Percentiles rank a stretch among this genome's conserved stretches.
phyloP scores from a whole-genome alignment of 129 eudicot species.

The Apium graveolens region DNA sequence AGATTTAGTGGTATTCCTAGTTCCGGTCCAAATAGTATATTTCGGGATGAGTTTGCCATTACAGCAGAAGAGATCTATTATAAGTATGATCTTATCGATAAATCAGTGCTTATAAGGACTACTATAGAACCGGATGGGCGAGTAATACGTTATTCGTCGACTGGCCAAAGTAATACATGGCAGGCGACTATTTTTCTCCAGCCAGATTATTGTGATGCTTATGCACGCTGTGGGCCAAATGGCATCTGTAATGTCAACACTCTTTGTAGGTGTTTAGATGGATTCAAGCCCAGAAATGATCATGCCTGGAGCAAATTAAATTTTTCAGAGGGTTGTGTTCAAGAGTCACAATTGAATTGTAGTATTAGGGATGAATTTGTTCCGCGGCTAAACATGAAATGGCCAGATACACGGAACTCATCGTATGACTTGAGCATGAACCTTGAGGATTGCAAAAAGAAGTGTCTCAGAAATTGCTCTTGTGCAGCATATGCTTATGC shows the following conservation, averaged over 20 bases:
- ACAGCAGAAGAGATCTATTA: background rate
- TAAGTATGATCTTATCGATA: background rate
- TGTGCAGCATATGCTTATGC: background rate
- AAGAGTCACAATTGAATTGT: background rate
- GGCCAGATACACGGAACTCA: background rate
- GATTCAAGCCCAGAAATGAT: background rate
- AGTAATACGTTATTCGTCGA: background rate
- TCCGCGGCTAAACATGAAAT: background rate
- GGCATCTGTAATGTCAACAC: conserved; percentile 1
- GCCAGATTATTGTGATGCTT: background rate
- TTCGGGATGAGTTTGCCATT: background rate
- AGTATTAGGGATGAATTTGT: background rate
- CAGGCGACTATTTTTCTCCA: background rate
- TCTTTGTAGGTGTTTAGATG: background rate
- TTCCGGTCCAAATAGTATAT: background rate
- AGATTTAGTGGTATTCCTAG: conserved; percentile 4
- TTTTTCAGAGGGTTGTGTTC: background rate
- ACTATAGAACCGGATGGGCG: background rate
- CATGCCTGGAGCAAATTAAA: background rate
- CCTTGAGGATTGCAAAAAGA: background rate
- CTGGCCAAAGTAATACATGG: background rate
- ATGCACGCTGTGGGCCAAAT: conserved; percentile 9
- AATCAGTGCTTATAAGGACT: conserved; percentile 1
- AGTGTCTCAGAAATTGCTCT: background rate
- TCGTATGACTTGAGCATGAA: background rate